Base-by-base conservation (phyloP, 148 eudicot genomes). In the Camellia lanceoleosa region DNA sequence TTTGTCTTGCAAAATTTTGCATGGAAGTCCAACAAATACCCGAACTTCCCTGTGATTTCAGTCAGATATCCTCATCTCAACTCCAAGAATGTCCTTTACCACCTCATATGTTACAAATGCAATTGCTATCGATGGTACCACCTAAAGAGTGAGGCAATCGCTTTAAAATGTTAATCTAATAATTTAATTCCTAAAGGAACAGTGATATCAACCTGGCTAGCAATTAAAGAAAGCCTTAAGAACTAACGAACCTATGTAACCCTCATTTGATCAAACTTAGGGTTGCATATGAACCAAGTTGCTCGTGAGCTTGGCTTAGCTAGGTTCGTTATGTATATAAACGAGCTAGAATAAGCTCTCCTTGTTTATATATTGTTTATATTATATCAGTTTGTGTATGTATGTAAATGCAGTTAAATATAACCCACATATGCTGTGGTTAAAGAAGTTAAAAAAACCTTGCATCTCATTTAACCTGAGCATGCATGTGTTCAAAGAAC, bases 81-180 rank as follows among this genome's bases (percentile, higher is more conserved):
- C 98, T 77, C 97, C 97, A 41, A 94, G 91, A 52, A 92, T 77
- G 80, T 91, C 93, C 85, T 89, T 94, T 46, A 92, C 94, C 74
- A 86, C 87, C 87, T 94, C 98, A 46, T 94, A 92, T 15, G 93
- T 83, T 83, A 94, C 98, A 80, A 94, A 94, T 63, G 98, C 97
- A 69, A 94, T 87, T 18, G 97, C 89, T 76, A 94, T 94, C 0
- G 97, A 94, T 14, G 97, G 97, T n/a, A 94, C 98, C 68, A 92
- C 98, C 98, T 94, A 77, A 41, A 83, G 78, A 44, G 16, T 8
- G 68, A n/a, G 60, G 44, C 43, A 83, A 54, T 51, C 38, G 23
- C n/a, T 15, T 84, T 18, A 19, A 23, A 63, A 47, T 66, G 43
- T 49, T 14, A 60, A 75, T 43, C 67, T 58, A 75, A 43, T 18